A percentile compares a stretch with the other conserved stretches of the same genome.
Conservation (phyloP, 192 early-diverging fungal genomes). For the Entomortierella lignicola region DNA sequence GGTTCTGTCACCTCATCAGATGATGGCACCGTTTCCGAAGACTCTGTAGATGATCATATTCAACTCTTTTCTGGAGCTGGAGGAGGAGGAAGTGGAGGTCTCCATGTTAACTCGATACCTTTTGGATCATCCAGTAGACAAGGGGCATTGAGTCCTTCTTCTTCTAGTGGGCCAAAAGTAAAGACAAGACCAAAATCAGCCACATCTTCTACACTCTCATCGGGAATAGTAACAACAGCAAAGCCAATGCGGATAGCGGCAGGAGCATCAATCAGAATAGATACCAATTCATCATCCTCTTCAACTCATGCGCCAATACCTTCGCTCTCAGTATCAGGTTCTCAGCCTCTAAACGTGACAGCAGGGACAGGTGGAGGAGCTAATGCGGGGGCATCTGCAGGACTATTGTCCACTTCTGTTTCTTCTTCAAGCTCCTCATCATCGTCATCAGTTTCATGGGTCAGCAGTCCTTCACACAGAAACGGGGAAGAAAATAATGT, state of each 20-base stretch:
- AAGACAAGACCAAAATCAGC: slow-evolving; percentile 3
- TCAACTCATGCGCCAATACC: slow-evolving; percentile 2
- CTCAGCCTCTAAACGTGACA: slow-evolving; percentile 2
- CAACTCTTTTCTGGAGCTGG: slow-evolving; percentile 42
- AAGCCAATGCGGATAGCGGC: slow-evolving; percentile 47
- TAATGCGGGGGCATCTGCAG: slow-evolving; percentile 1
- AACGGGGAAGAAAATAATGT: not conserved
- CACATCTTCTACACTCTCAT: not conserved
- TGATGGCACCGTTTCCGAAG: slow-evolving; percentile 42
- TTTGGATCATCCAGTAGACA: slow-evolving; percentile 4
- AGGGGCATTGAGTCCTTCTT: not conserved
- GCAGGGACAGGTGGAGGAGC: not conserved
- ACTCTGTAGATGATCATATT: slow-evolving; percentile 44
- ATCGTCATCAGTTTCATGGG: slow-evolving; percentile 37
- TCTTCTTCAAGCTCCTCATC: slow-evolving; percentile 46
- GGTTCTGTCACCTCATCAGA: slow-evolving; percentile 42
- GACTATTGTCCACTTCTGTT: slow-evolving; percentile 32
- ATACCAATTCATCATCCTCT: not conserved
- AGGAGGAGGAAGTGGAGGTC: slow-evolving; percentile 24
- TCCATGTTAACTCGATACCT: slow-evolving; percentile 16
- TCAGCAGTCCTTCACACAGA: slow-evolving; percentile 16
- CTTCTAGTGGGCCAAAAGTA: slow-evolving; percentile 7
- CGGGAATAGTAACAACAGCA: not conserved
- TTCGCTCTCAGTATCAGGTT: slow-evolving; percentile 2
- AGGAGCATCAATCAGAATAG: slow-evolving; percentile 43